Evolutionary conservation across 139 green algal genomes (phyloP), one percentile per base, ranked within the genome.

Genomic region (Volvox africanus): DNA sequence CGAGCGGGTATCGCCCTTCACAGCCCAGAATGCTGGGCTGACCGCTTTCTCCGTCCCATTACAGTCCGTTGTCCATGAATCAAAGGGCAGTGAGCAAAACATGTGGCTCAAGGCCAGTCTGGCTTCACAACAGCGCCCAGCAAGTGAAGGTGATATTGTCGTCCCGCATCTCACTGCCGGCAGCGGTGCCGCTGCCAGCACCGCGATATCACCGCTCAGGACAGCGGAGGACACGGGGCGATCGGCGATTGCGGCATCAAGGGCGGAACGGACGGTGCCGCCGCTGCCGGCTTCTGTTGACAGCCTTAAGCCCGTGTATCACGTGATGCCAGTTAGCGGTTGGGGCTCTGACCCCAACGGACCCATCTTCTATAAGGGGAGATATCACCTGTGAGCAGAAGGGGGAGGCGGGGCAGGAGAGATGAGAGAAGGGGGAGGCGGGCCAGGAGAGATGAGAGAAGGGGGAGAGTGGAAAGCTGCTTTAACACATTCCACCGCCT

Each of bases 301-400:
- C 84, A 89, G 69, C 26, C 61, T 92, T 36, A 89, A 93, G 65
- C 95, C 95, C 0, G 69, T 90, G 21, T 97, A 92, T 87, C 96
- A 97, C 62, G 78, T 96, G 3, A 95, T 95, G 84, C 91, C 95
- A 16, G 37, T 61, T 30, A 80, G 37, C 2, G 95, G 95, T 21
- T 97, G 96, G 96, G 86, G 96, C 30, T 97, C 96, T 82, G 96
- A 98, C 82, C 96, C 96, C 24, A 97, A 97, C 75, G 96, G 95
- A 18, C 95, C 95, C 36, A 94, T 96, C 75, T 94, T 84, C 75
- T 95, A 93, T 44, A 84, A 90, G 44, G 93, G 92, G 32, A 81
- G 92, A 61, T 95, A 95, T 84, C 94, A 95, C 88, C 68, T 92
- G 78, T 95, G 35, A 86, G 87, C 20, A 26, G 44, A 55, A 5